These are phyloP conservation scores for Ophiostoma sp. DNA, from an alignment of 2,329 filamentous ascomycete species.

Conservation along the genomic window DNA sequence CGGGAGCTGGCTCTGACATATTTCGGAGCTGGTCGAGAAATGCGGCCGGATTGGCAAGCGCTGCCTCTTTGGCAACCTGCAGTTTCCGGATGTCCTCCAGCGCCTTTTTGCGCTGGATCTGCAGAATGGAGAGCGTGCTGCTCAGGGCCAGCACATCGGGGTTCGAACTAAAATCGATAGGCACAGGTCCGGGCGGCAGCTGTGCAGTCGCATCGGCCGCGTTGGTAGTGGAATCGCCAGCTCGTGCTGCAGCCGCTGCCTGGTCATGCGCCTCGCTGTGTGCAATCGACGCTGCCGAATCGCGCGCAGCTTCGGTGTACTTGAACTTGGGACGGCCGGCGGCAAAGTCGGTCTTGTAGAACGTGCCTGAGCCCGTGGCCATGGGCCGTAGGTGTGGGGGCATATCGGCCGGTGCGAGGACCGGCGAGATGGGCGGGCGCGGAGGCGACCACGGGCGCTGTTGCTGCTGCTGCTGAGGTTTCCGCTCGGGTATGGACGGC, in stretches of 20 bases:
- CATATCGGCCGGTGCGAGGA: constrained; percentile 40
- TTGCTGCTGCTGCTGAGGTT: constrained; percentile 26
- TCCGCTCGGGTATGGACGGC: not conserved
- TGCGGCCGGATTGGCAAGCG: constrained; percentile 62
- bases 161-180: constrained; percentile 60
- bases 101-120: constrained; percentile 77
- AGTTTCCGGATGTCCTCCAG: constrained; percentile 68
- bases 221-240: not conserved
- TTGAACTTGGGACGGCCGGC: constrained; percentile 25
- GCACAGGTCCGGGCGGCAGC: constrained; percentile 44
- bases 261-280: not conserved
- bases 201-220: not conserved
- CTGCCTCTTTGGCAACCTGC: constrained; percentile 63
- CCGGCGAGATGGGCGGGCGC: constrained; percentile 50
- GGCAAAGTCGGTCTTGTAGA: constrained; percentile 27
- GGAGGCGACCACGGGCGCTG: constrained; percentile 41
- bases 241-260: not conserved
- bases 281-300: constrained; percentile 13
- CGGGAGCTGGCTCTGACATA: constrained; percentile 41
- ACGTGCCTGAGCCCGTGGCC: constrained; percentile 32
- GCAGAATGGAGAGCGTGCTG: constrained; percentile 78
- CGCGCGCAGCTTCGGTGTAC: constrained; percentile 23
- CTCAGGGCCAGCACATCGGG: constrained; percentile 83
- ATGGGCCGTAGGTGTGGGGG: constrained; percentile 36
- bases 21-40: constrained; percentile 65